A percentile compares a stretch with the other conserved stretches of the same genome.
Conservation (phyloP, 805 yeast genomes). For the Sporopachydermia lactativora region DNA sequence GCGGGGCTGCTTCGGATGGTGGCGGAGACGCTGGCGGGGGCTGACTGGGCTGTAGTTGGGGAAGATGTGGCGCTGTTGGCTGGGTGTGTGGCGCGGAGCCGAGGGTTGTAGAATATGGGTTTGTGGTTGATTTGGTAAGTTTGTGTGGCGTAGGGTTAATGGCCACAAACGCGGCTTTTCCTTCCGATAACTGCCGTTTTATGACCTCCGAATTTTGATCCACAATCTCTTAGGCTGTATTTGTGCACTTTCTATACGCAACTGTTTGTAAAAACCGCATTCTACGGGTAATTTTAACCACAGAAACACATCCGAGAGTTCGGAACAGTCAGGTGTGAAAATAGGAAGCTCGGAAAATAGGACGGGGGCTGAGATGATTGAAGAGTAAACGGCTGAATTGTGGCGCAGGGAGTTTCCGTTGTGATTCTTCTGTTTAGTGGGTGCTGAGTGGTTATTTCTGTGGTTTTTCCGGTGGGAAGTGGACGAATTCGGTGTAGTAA, state of each 20-base stretch:
- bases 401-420: too few species aligned
- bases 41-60: slow-evolving; percentile 40
- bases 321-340: too few species aligned
- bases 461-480: background rate
- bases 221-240: too few species aligned
- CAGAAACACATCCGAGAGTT: too few species aligned
- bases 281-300: too few species aligned
- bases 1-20: slow-evolving; percentile 35
- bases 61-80: slow-evolving; percentile 40
- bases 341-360: too few species aligned
- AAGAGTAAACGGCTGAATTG: too few species aligned
- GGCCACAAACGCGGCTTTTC: background rate
- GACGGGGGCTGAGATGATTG: too few species aligned
- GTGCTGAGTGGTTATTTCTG: background rate
- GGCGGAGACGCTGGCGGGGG: slow-evolving; percentile 11
- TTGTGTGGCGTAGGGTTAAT: slow-evolving; percentile 37
- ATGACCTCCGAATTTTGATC: background rate
- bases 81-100: slow-evolving; percentile 39
- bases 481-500: background rate
- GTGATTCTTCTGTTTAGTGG: too few species aligned
- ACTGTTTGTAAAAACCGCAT: too few species aligned
- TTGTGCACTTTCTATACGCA: too few species aligned
- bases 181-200: background rate
- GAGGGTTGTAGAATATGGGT: background rate
- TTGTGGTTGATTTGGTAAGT: too few species aligned